Percentiles rank a stretch among this genome's conserved stretches.
phyloP scores from a whole-genome alignment of 306 rosid species.

The Acacia confusa region DNA sequence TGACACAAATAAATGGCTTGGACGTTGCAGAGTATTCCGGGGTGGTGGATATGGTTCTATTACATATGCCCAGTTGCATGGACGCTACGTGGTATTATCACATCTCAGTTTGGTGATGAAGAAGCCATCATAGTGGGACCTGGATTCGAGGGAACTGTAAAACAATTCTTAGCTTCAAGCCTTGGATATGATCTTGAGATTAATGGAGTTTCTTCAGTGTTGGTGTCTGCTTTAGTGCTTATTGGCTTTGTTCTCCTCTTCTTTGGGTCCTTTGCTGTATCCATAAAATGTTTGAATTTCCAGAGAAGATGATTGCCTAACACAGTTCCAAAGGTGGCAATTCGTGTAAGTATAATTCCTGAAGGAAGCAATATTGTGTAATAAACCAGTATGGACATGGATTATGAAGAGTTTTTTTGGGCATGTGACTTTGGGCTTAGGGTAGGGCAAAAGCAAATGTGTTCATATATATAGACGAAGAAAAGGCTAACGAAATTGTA shows the following conservation, averaged over 20 bases:
- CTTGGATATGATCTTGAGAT: constrained; percentile 59
- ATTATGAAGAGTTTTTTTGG: too few species aligned
- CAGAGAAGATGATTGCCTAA: constrained; percentile 58
- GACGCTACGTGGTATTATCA: constrained; percentile 82
- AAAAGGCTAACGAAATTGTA: too few species aligned
- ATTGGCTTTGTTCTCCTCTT: constrained; percentile 59
- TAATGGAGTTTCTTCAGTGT: constrained; percentile 54
- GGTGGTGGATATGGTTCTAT: constrained; percentile 95
- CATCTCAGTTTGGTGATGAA: constrained; percentile 91
- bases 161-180: constrained; percentile 48
- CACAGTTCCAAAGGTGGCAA: not conserved
- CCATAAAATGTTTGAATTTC: constrained; percentile 74
- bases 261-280: constrained; percentile 67
- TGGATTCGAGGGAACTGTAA: constrained; percentile 75
- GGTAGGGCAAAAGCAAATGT: too few species aligned
- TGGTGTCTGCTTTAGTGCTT: constrained; percentile 54
- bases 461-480: too few species aligned
- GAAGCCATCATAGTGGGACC: constrained; percentile 59
- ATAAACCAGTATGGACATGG: too few species aligned
- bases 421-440: too few species aligned
- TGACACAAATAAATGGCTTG: not conserved
- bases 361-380: not conserved
- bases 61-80: constrained; percentile 86
- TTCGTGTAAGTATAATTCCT: too few species aligned
- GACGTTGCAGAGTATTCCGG: constrained; percentile 64